phyloP scores from a whole-genome alignment of 202 grass and related monocot species.

The Schoenoplectus tabernaemontani region DNA sequence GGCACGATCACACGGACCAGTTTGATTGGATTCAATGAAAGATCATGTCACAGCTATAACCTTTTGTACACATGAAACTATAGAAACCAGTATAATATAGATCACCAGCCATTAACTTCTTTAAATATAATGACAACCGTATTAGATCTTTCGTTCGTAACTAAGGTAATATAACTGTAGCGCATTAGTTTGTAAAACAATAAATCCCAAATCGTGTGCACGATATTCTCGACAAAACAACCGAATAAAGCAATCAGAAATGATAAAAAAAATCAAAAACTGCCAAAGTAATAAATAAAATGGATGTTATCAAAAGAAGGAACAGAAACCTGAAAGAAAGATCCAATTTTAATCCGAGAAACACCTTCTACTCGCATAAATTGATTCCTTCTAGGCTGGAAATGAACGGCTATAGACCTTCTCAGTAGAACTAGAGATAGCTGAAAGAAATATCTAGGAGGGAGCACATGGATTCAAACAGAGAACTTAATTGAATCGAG shows the following conservation, averaged over 20 bases:
- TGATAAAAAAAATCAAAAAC: neutral
- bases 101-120: neutral
- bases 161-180: neutral
- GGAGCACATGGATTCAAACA: neutral
- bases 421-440: neutral
- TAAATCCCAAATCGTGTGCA: neutral
- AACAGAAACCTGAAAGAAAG: slow-evolving; percentile 6
- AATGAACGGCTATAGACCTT: neutral
- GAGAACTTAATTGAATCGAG: neutral
- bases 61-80: neutral
- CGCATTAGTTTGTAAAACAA: neutral
- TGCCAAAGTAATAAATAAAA: neutral
- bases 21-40: neutral
- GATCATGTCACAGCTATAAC: neutral
- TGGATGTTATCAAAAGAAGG: neutral
- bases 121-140: neutral
- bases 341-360: neutral
- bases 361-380: neutral
- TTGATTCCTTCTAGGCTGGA: neutral
- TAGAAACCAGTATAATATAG: neutral
- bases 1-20: neutral
- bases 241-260: neutral
- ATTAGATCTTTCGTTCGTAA: neutral
- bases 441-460: neutral
- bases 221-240: neutral